Evolutionary conservation across 2,329 filamentous ascomycete genomes (phyloP), one percentile per base, ranked within the genome.

Genomic region (Xylaria hypoxylon): DNA sequence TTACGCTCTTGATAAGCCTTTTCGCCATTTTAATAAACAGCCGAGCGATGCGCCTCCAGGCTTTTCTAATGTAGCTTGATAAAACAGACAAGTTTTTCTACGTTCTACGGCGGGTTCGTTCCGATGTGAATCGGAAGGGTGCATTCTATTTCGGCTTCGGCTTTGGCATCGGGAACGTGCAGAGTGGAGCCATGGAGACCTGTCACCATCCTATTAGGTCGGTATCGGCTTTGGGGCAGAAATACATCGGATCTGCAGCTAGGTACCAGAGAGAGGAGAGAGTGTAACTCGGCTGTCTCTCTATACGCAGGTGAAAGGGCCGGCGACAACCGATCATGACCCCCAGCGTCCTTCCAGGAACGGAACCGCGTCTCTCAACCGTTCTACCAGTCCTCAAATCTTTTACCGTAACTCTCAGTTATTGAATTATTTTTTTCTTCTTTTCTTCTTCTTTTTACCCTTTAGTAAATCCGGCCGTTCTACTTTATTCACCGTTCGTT

Each of bases 291-390:
- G n/a, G n/a, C n/a, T n/a, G n/a, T 50, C 17, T 26, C 38, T 31
- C 31, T 35, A 33, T 5, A n/a, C 26, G 33, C 28, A 15, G 4
- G 4, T 11, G 4, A 56, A n/a, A 50, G 5, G 22, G 53, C 59
- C 47, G 45, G 50, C 22, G 52, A 47, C 31, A 50, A 42, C 47
- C 24, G 47, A 61, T 52, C 55, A 48, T 5, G 26, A 11, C 17
- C 31, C 31, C 40, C 6, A 50, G 33, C 7, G 26, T 28, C 48
- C 62, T 5, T 33, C 50, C 48, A 48, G 47, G 52, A 63, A 44
- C 59, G 47, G 59, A 59, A 24, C 40, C 26, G 26, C 47, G n/a
- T 17, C 13, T 50, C 26, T 4, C 5, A 8, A 3, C 8, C 22
- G 22, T 8, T 31, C 48, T 6, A 19, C 33, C 28, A 3, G 8